Evolutionary conservation across 805 yeast species (phyloP).

Genomic region (Scheffersomyces coipomensis): DNA sequence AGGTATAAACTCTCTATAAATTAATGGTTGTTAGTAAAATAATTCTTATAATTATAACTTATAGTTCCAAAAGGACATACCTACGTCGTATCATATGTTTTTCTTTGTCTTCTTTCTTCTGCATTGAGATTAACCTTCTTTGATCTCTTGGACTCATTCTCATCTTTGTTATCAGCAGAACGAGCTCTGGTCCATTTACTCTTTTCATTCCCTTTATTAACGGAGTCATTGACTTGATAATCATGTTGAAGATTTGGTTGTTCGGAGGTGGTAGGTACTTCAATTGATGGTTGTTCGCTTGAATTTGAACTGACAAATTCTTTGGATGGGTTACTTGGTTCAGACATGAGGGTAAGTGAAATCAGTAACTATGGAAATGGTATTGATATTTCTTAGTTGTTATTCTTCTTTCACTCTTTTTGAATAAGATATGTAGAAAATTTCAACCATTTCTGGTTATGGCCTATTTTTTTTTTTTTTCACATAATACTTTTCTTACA

Average conservation of each 20-base stretch:
- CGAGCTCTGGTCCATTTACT: conserved; percentile 26
- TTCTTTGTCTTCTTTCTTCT: conserved; percentile 7
- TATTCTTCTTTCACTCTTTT: neutral
- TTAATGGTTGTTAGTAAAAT: conserved; percentile 1
- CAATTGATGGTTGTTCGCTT: neutral
- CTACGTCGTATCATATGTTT: conserved; percentile 50
- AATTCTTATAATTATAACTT: too few relatives aligned
- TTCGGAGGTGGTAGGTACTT: neutral
- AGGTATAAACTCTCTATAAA: conserved; percentile 33
- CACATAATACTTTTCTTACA: too few relatives aligned
- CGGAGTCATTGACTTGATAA: conserved; percentile 37
- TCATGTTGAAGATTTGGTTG: conserved; percentile 8
- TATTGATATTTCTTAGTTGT: too few relatives aligned
- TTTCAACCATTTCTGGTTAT: too few relatives aligned
- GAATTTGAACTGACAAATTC: neutral
- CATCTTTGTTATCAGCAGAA: conserved; percentile 17
- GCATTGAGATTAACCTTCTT: conserved; percentile 12
- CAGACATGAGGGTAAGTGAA: conserved; percentile 4
- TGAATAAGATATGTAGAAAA: too few relatives aligned
- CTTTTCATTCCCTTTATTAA: conserved; percentile 41
- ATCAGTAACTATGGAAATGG: neutral
- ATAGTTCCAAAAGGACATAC: conserved; percentile 37
- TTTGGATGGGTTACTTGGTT: neutral
- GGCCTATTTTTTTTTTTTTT: too few relatives aligned
- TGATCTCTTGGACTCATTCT: conserved; percentile 15